Evolutionary conservation across 352 stramenopile species (phyloP), one percentile per base, ranked within the genome.

Genomic region (Globisporangium irregulare): DNA sequence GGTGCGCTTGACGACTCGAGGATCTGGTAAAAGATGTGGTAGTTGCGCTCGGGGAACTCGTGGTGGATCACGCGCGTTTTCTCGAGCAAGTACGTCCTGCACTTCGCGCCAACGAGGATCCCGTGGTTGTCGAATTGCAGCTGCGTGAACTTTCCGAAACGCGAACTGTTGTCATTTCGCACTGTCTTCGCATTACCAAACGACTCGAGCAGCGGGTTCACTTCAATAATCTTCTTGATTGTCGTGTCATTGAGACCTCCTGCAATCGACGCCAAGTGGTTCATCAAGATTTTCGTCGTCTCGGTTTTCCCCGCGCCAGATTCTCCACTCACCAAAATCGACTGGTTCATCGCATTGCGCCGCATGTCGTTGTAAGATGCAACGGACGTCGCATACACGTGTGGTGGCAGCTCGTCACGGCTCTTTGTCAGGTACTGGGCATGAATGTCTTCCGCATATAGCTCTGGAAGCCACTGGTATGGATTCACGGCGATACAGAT

Each of bases 121-220:
- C 53, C 53, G 25, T 29, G 20, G 24, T 20, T 36, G 86, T 92
- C 48, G 76, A 53, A 53, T 15, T 97, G 83, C 34, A 99, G 85
- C 71, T 99, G 89, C 71, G 98, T 99, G 73, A 98, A 99, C 73
- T 99, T 99, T 59, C 97, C 97, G 77, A 99, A 99, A 34, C 97
- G 89, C 70, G 74, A 92, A 29, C 92, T 98, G 74, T 99, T 99
- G 80, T 99, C 93, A 79, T 99, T 99, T 18, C 97, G 82, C 14
- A 98, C 82, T 0, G 97, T 99, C 73, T 98, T 97, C 65, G 97
- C 96, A 75, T 99, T 99, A 72, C 98, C 98, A 78, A 99, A 99
- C 10, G 93, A 95, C 82, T 99, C 98, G 3, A 99, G 83, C 53
- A 99, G 84, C 25, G 98, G 97, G 79, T 99, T 99, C 27, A 97